These are phyloP conservation scores for Metschnikowia santaceciliae DNA, from an alignment of 805 yeast species.

Conservation along the genomic window DNA sequence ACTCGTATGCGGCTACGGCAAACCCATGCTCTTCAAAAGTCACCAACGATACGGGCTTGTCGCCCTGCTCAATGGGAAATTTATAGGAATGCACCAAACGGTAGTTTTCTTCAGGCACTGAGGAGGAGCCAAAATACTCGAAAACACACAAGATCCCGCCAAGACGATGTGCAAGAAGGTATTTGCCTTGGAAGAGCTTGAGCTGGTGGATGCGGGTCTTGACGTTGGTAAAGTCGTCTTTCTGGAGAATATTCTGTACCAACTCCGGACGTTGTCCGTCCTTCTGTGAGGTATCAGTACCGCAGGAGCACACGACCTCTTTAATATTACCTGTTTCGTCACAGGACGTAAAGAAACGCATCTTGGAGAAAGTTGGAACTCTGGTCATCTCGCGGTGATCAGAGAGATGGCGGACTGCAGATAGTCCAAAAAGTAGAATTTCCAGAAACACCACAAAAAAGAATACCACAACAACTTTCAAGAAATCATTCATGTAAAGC, in stretches of 20 bases:
- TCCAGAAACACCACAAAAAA: background rate
- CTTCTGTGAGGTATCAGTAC: slow-evolving; percentile 77
- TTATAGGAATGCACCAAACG: slow-evolving; percentile 30
- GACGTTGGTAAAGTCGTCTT: slow-evolving; percentile 25
- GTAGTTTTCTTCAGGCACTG: slow-evolving; percentile 36
- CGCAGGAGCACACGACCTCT: slow-evolving; percentile 58
- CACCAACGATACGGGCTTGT: slow-evolving; percentile 32
- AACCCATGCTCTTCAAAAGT: slow-evolving; percentile 26
- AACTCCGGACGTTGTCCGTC: slow-evolving; percentile 61
- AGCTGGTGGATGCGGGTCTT: slow-evolving; percentile 34
- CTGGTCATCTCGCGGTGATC: background rate
- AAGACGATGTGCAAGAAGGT: slow-evolving; percentile 39
- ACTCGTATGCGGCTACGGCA: slow-evolving; percentile 44
- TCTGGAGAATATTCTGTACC: slow-evolving; percentile 39
- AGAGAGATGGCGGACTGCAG: slow-evolving; percentile 2
- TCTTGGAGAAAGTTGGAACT: background rate
- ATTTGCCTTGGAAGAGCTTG: slow-evolving; percentile 26
- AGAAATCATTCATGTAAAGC: too few species aligned
- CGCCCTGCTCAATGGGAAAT: slow-evolving; percentile 21
- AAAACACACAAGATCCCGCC: slow-evolving; percentile 43
- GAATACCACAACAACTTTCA: too few species aligned
- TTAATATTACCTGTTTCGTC: slow-evolving; percentile 66
- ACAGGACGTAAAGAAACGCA: slow-evolving; percentile 63
- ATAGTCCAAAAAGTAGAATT: background rate
- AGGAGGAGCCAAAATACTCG: slow-evolving; percentile 21